Evolutionary conservation across 306 rosid genomes (phyloP), one percentile per base, ranked within the genome.

Genomic region (Purshia tridentata): DNA sequence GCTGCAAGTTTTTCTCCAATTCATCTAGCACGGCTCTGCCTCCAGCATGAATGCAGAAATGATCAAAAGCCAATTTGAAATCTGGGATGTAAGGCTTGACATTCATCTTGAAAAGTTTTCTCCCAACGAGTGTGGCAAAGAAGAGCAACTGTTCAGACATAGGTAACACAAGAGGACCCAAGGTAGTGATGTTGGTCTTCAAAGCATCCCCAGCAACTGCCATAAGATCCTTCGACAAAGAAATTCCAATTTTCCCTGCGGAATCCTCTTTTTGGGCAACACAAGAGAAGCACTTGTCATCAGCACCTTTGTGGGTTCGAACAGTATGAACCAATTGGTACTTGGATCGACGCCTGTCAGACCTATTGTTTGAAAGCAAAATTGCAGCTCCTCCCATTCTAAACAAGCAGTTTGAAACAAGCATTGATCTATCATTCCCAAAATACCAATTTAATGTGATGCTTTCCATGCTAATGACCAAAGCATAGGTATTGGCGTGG

Each of bases 1-100:
- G 85, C 59, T 80, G 84, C 73, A 88, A 77, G n/a, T 86, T 88
- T 80, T 81, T 83, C 84, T 88, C 88, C 71, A 88, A 65, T 78
- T 85, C 92, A 81, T 88, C 89, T 18, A 88, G 80, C 76, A 88
- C 88, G 0, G 86, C 92, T 79, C 92, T 83, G 65, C 92, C 89
- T 35, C 92, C 89, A 1, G 89, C 88, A 70, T 88, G 92, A 50
- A 88, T 88, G 79, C 88, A 85, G 72, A 88, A 85, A 69, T 88
- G 92, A 11, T 88, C 90, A 35, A 88, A 88, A 39, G 92, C 90
- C 78, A 88, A 50, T 70, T 86, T 86, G 42, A 88, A 88, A 77
- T 88, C 88, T 0, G 88, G 92, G 68, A 88, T 86, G 71, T 86
- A 88, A 23, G 92, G 88, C 80, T 81, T 83, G 60, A 83, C 35